Conservation (phyloP, 192 early-diverging fungal species). For the Coemansia sp. region DNA sequence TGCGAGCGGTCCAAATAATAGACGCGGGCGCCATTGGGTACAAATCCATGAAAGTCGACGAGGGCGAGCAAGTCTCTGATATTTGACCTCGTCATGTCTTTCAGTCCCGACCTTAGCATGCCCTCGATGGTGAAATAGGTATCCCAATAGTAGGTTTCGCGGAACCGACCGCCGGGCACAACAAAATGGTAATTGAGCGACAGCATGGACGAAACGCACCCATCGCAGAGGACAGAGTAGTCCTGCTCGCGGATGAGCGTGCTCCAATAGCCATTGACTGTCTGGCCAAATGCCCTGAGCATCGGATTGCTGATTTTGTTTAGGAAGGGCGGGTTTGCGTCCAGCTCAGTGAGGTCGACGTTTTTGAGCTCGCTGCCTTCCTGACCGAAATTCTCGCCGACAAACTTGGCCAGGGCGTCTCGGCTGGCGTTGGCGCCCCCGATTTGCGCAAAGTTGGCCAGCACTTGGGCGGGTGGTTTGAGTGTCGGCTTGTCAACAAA, state of each 20-base stretch:
- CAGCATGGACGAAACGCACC: conserved; percentile 60
- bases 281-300: conserved; percentile 50
- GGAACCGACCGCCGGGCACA: conserved; percentile 71
- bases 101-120: conserved; percentile 57
- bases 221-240: conserved; percentile 51
- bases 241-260: conserved; percentile 61
- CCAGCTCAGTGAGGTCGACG: conserved; percentile 39
- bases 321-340: conserved; percentile 49
- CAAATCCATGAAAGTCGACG: conserved; percentile 63
- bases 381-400: conserved; percentile 58
- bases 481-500: conserved; percentile 73
- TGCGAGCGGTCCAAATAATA: conserved; percentile 77
- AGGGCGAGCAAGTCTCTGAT: conserved; percentile 64
- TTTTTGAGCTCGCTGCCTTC: conserved; percentile 56
- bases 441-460: conserved; percentile 54
- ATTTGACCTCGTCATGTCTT: conserved; percentile 50
- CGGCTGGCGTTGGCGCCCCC: conserved; percentile 36
- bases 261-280: conserved; percentile 60
- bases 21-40: conserved; percentile 73
- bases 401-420: conserved; percentile 49
- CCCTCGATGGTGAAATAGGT: conserved; percentile 69
- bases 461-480: conserved; percentile 55
- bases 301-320: conserved; percentile 43
- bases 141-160: conserved; percentile 80
- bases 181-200: conserved; percentile 62